Evolutionary conservation across 1,284 basidiomycete species (phyloP), one percentile per base, ranked within the genome.

Genomic region (Porodaedalea pini): DNA sequence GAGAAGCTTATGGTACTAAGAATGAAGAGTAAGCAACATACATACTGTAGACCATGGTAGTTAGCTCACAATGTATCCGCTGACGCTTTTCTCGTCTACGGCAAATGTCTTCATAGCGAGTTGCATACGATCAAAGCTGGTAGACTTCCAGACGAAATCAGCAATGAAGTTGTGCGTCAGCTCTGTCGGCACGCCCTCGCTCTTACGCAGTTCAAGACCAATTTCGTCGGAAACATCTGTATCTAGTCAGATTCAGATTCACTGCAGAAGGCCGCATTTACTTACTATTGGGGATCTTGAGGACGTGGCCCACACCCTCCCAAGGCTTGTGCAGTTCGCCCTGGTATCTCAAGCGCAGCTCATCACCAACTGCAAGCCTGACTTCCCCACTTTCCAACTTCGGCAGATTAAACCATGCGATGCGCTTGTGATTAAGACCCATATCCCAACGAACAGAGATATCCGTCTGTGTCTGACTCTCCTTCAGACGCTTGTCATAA

Each of bases 81-180:
- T 96, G 65, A 99, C 96, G 71, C 94, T 97, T 79, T 98, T 97
- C 74, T 99, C 96, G 66, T 99, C 96, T 23, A 98, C 90, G 8
- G 97, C 96, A 71, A 99, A 99, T 1, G 94, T 98, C 79, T 97
- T 98, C 94, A 99, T 98, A 1, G 97, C 97, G 50, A 92, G 79
- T 70, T 99, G 97, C 97, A 99, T 99, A 54, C 97, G 84, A 71
- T 98, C 96, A 66, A 99, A 99, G 69, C 94, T 97, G 0, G 97
- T 99, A 5, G 94, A 94, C 73, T 99, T 99, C 97, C 97, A 99
- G 13, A 99, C 94, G 68, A 99, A 99, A 70, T 99, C 97, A 41
- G 89, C 95, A 0, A 91, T 88, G 68, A 97, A 99, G 65, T 94
- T 92, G 68, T 96, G 92, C 0, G 92, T 96, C 74, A 94, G 86